phyloP scores from a whole-genome alignment of 495 filamentous ascomycete genomes.

The Tuber magnatum region DNA sequence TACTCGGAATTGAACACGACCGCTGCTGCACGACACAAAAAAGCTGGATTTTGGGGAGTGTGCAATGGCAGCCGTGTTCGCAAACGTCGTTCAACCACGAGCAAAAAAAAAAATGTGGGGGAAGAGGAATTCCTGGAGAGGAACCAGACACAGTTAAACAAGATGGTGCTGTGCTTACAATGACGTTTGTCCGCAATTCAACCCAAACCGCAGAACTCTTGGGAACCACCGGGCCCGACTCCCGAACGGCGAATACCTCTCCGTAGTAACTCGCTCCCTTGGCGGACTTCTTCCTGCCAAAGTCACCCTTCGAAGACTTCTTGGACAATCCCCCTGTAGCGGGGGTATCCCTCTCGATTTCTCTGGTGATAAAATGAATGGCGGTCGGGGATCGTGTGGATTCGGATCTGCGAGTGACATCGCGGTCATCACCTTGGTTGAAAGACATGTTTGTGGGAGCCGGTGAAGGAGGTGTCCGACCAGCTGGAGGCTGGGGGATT shows the following conservation, averaged over 20 bases:
- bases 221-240: conserved; percentile 53
- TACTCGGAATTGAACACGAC: too few species aligned
- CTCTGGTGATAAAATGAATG: conserved; percentile 23
- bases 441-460: conserved; percentile 33
- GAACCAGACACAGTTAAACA: neutral
- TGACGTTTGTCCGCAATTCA: conserved; percentile 77
- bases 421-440: conserved; percentile 28
- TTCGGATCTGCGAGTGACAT: conserved; percentile 12
- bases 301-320: conserved; percentile 30
- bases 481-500: neutral
- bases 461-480: conserved; percentile 35
- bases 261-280: conserved; percentile 49
- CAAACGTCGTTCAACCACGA: too few species aligned
- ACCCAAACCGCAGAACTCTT: conserved; percentile 52
- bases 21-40: too few species aligned
- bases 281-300: conserved; percentile 32
- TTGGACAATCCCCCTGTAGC: conserved; percentile 26
- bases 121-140: neutral
- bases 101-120: conserved; percentile 1
- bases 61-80: too few species aligned
- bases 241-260: conserved; percentile 54
- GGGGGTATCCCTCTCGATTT: conserved; percentile 31
- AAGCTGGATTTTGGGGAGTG: too few species aligned
- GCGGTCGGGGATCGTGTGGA: conserved; percentile 25
- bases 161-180: conserved; percentile 52